Percentiles rank a stretch among this genome's conserved stretches.
These are phyloP conservation scores for Strombidium stylifer DNA, from an alignment of 73 alveolate species.

Conservation along the genomic window DNA sequence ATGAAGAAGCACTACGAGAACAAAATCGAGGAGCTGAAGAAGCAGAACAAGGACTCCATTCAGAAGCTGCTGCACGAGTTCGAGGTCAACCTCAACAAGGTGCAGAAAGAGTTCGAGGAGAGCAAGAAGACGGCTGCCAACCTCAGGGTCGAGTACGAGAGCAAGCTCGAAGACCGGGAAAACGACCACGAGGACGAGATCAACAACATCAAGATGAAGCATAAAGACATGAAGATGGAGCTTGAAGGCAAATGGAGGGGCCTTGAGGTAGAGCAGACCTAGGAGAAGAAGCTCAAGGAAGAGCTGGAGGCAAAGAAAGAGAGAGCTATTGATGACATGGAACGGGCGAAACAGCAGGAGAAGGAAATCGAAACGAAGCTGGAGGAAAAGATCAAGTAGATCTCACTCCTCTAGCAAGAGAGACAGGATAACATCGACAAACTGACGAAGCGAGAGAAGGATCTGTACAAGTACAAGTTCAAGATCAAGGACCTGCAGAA, in stretches of 20 bases:
- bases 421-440: constrained; percentile 65
- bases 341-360: constrained; percentile 32
- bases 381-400: constrained; percentile 71
- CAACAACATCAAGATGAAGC: constrained; percentile 51
- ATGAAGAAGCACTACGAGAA: constrained; percentile 69
- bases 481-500: constrained; percentile 83
- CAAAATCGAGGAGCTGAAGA: constrained; percentile 59
- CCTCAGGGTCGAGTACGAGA: constrained; percentile 70
- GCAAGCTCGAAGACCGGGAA: constrained; percentile 72
- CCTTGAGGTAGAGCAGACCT: background rate
- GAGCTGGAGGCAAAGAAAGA: constrained; percentile 32
- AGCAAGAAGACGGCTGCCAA: constrained; percentile 70
- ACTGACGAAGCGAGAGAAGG: constrained; percentile 77
- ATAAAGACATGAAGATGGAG: constrained; percentile 28
- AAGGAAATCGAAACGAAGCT: constrained; percentile 29
- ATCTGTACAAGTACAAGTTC: constrained; percentile 75
- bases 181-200: constrained; percentile 82
- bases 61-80: constrained; percentile 60
- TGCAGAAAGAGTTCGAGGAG: constrained; percentile 67
- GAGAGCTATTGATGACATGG: constrained; percentile 50
- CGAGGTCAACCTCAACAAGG: constrained; percentile 55
- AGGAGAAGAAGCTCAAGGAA: constrained; percentile 25
- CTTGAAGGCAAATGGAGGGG: constrained; percentile 16
- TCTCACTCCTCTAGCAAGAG: constrained; percentile 66
- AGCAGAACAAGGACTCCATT: constrained; percentile 61